These are phyloP conservation scores for Boletus mariae DNA, from an alignment of 1,284 basidiomycete genomes.

Conservation along the genomic window DNA sequence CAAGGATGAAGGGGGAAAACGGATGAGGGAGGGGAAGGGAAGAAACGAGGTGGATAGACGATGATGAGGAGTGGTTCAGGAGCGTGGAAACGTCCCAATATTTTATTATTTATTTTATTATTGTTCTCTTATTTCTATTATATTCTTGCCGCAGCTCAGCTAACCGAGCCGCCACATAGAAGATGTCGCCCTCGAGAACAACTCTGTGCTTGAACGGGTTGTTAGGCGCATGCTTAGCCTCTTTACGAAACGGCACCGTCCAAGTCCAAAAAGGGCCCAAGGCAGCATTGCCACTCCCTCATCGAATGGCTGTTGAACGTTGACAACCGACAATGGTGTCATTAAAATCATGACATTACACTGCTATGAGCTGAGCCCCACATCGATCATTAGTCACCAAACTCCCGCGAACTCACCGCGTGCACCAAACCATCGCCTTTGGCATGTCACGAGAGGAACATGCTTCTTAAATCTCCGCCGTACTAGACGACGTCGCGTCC, in stretches of 20 bases:
- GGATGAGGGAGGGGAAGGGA: slow-evolving; percentile 27
- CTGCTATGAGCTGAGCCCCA: no score
- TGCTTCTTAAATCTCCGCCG: not conserved
- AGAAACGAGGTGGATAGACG: slow-evolving; percentile 30
- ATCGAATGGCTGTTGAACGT: no score
- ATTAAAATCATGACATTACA: no score
- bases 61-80: slow-evolving; percentile 26
- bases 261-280: no score
- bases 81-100: slow-evolving; percentile 21
- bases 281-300: no score
- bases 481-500: not conserved
- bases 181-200: not conserved
- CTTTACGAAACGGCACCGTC: no score
- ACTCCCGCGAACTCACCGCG: slow-evolving; percentile 15
- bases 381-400: not conserved
- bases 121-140: not conserved
- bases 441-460: not conserved
- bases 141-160: not conserved
- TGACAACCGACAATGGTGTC: not conserved
- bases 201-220: not conserved
- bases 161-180: not conserved
- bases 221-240: not conserved
- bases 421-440: not conserved
- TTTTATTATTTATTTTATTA: slow-evolving; percentile 28
- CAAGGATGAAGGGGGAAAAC: slow-evolving; percentile 10